These are phyloP conservation scores for Aspergillus luchuensis DNA, from an alignment of 2,329 filamentous ascomycete genomes.

Conservation along the genomic window DNA sequence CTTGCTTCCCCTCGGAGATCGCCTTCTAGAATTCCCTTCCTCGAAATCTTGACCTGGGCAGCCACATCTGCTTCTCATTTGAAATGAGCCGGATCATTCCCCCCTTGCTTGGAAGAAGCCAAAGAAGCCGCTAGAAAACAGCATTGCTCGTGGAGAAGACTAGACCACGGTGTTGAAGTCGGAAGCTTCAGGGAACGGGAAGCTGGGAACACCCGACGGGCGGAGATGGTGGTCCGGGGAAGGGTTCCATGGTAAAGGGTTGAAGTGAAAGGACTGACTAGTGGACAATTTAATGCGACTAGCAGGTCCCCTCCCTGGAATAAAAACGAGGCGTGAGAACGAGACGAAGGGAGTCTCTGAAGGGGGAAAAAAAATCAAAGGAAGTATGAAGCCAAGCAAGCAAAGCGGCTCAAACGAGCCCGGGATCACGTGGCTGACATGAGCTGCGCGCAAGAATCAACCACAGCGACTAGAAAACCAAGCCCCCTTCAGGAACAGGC, in stretches of 20 bases:
- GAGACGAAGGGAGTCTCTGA: not conserved
- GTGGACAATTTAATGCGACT: no score
- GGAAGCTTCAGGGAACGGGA: not conserved
- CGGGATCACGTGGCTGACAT: conserved; percentile 6
- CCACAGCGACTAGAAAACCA: not conserved
- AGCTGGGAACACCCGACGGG: not conserved
- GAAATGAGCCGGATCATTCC: not conserved
- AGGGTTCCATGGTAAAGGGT: not conserved
- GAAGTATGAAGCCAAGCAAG: not conserved
- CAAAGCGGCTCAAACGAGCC: conserved; percentile 3
- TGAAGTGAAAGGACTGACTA: not conserved
- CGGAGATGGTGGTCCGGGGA: not conserved
- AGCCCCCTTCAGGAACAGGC: not conserved
- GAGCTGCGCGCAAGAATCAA: not conserved
- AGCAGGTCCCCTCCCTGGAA: not conserved
- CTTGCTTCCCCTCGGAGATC: not conserved
- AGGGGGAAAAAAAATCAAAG: not conserved
- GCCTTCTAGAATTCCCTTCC: not conserved
- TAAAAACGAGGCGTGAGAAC: no score
- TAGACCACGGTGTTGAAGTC: not conserved
- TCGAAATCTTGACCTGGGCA: not conserved
- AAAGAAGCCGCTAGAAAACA: not conserved
- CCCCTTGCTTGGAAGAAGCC: not conserved
- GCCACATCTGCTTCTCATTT: not conserved
- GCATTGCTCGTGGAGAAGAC: not conserved